Conservation (phyloP, 108 stramenopile genomes). For the Stephanodiscus minutulus region DNA sequence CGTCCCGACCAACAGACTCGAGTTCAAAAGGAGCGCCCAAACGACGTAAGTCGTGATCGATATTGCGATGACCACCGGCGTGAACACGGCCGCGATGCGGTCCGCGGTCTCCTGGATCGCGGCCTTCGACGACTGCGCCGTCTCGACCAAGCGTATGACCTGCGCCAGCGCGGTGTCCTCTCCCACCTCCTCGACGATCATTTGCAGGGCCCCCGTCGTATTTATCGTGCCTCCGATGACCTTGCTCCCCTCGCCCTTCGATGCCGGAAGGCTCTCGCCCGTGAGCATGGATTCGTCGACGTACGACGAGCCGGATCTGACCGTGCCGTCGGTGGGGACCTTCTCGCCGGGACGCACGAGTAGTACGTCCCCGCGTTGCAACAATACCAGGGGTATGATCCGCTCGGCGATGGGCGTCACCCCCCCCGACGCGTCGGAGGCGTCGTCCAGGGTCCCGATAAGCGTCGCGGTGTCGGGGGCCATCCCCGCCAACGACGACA, state of each 20-base stretch:
- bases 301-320: conserved; percentile 73
- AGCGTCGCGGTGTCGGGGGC: conserved; percentile 54
- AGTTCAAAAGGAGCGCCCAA: conserved; percentile 61
- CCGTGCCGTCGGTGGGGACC: conserved; percentile 82
- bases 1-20: conserved; percentile 38
- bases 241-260: conserved; percentile 52
- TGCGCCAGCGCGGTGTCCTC: conserved; percentile 70
- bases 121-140: conserved; percentile 79
- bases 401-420: conserved; percentile 22
- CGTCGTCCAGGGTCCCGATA: conserved; percentile 32
- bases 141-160: conserved; percentile 79
- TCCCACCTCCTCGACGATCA: conserved; percentile 57
- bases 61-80: conserved; percentile 67
- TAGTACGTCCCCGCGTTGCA: conserved; percentile 72
- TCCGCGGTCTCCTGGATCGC: conserved; percentile 86
- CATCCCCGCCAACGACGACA: conserved; percentile 51
- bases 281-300: conserved; percentile 89
- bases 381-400: conserved; percentile 33
- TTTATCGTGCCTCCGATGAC: conserved; percentile 75
- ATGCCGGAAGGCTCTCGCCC: conserved; percentile 75
- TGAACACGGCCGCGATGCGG: conserved; percentile 67
- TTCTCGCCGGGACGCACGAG: conserved; percentile 75
- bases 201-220: conserved; percentile 50
- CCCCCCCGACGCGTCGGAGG: too few species aligned
- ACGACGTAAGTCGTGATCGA: conserved; percentile 64